Percentiles rank a stretch among this genome's conserved stretches.
Evolutionary conservation across 2,329 filamentous ascomycete species (phyloP).

Genomic region (Fusarium duplospermum): DNA sequence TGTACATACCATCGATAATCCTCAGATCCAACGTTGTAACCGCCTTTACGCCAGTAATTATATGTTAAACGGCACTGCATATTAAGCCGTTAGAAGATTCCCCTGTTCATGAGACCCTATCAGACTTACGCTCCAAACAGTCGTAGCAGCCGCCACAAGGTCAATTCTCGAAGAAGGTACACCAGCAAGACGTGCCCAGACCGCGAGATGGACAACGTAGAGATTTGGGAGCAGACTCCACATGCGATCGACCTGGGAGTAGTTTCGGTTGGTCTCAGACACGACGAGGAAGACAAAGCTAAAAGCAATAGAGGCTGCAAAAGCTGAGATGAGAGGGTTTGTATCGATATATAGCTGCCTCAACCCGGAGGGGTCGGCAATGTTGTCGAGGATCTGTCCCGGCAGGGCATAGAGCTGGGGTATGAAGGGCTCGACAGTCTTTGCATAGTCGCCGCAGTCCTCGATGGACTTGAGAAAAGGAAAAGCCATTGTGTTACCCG

Average conservation of each 20-base stretch:
- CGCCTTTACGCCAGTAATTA: conserved; percentile 97
- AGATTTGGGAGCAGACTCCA: conserved; percentile 92
- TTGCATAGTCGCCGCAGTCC: conserved; percentile 81
- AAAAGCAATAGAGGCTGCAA: conserved; percentile 78
- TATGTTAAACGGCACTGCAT: conserved; percentile 81
- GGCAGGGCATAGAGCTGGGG: conserved; percentile 78
- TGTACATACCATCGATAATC: conserved; percentile 83
- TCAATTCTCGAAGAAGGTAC: conserved; percentile 78
- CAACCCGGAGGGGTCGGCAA: conserved; percentile 70
- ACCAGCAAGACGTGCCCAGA: conserved; percentile 84
- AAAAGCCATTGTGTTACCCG: conserved; percentile 68
- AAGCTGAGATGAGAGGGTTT: conserved; percentile 83
- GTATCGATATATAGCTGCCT: conserved; percentile 82
- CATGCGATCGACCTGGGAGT: conserved; percentile 93
- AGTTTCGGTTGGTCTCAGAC: conserved; percentile 91
- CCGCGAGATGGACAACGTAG: conserved; percentile 84
- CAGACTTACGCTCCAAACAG: conserved; percentile 81
- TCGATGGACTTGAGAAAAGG: conserved; percentile 76
- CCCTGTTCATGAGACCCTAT: neutral
- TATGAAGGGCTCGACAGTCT: conserved; percentile 80
- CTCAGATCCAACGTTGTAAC: conserved; percentile 88
- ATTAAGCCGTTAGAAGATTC: conserved; percentile 6
- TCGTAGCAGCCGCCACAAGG: conserved; percentile 75
- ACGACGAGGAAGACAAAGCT: conserved; percentile 77
- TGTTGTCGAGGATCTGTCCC: conserved; percentile 68